These are phyloP conservation scores for Mrakia blollopis DNA, from an alignment of 768 basidiomycete genomes.

Conservation along the genomic window DNA sequence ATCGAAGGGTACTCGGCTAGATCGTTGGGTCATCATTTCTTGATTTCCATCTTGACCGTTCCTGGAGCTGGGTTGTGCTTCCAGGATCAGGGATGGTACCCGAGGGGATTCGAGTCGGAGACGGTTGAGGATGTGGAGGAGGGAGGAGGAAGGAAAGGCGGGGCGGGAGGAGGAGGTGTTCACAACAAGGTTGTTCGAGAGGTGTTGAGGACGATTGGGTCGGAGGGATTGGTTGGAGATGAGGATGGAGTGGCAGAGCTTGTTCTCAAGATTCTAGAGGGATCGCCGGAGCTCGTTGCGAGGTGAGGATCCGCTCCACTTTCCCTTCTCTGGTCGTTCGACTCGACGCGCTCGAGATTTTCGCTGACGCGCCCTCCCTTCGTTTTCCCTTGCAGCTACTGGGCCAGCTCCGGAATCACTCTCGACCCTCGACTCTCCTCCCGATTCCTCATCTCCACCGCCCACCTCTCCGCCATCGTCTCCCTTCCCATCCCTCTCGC, in stretches of 20 bases:
- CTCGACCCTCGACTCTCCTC: slow-evolving; percentile 82
- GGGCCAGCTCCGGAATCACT: slow-evolving; percentile 62
- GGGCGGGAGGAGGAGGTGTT: slow-evolving; percentile 40
- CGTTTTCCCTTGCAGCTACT: slow-evolving; percentile 53
- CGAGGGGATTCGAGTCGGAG: slow-evolving; percentile 54
- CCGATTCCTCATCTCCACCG: slow-evolving; percentile 78
- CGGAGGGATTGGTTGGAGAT: slow-evolving; percentile 76
- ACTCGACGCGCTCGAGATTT: not conserved
- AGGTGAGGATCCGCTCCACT: slow-evolving; percentile 51
- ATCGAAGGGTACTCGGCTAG: slow-evolving; percentile 18
- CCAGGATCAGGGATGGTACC: slow-evolving; percentile 85
- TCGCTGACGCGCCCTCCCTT: not conserved
- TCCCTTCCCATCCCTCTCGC: slow-evolving; percentile 65
- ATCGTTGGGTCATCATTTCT: slow-evolving; percentile 75
- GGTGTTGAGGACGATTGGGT: slow-evolving; percentile 57
- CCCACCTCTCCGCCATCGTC: slow-evolving; percentile 69
- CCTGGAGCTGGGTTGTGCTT: slow-evolving; percentile 84
- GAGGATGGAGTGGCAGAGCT: slow-evolving; percentile 70
- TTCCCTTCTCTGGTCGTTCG: too few species aligned
- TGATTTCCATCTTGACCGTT: slow-evolving; percentile 73
- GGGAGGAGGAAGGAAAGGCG: slow-evolving; percentile 37
- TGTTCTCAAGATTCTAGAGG: slow-evolving; percentile 67
- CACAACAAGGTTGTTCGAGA: slow-evolving; percentile 79
- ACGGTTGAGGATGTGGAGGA: slow-evolving; percentile 44
- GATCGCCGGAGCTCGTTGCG: slow-evolving; percentile 80